Evolutionary conservation across 495 filamentous ascomycete species (phyloP).

Genomic region (Neurospora sp.): DNA sequence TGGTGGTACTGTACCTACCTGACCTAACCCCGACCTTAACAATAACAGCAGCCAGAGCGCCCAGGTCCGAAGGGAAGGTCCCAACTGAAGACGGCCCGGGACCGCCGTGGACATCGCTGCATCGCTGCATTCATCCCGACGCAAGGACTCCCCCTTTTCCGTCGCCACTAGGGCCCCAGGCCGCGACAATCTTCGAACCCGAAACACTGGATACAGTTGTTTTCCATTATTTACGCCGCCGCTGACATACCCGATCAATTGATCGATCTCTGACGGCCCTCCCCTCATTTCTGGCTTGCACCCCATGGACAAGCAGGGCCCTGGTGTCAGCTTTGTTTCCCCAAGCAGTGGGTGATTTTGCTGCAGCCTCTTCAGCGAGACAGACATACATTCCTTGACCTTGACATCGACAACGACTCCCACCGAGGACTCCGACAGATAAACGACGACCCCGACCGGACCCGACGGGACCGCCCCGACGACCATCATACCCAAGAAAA

Average conservation of each 20-base stretch:
- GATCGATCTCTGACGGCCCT: background rate
- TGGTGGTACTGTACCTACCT: background rate
- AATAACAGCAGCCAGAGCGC: background rate
- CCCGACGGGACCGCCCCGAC: background rate
- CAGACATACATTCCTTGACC: background rate
- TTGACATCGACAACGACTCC: background rate
- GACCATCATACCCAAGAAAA: background rate
- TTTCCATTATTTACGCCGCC: background rate
- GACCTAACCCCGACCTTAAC: background rate
- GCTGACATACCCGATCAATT: background rate
- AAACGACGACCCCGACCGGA: background rate
- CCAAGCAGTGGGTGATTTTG: conserved; percentile 6
- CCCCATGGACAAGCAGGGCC: conserved; percentile 9
- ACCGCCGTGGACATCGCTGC: background rate
- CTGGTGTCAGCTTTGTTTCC: conserved; percentile 1
- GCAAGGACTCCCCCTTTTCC: background rate
- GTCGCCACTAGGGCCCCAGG: background rate
- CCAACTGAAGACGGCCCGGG: background rate
- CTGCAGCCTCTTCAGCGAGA: background rate
- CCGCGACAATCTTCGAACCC: background rate
- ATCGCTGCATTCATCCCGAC: background rate
- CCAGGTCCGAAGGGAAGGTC: background rate
- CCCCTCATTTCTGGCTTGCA: background rate
- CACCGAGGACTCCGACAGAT: background rate
- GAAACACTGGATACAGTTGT: background rate